A percentile compares a stretch with the other conserved stretches of the same genome.
Conservation (phyloP, 331 rosid genomes). For the Malus hybrid region DNA sequence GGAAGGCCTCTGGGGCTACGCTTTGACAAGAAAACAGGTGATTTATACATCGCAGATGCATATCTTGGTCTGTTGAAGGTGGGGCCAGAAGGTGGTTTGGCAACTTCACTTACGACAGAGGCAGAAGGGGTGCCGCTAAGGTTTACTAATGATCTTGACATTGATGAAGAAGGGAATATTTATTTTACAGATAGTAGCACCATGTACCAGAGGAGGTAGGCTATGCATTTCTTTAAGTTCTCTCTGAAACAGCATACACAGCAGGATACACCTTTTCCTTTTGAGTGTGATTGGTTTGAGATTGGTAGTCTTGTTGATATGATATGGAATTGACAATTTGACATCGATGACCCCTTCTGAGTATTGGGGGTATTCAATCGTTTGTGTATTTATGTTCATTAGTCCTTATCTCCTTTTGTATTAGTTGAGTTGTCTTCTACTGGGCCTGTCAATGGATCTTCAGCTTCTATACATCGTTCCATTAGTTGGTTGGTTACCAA, state of each 20-base stretch:
- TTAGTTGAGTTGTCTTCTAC: background rate
- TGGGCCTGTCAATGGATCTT: background rate
- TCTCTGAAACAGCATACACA: background rate
- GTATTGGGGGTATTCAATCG: background rate
- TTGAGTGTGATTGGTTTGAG: background rate
- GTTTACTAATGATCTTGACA: constrained; percentile 85
- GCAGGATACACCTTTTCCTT: background rate
- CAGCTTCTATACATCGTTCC: background rate
- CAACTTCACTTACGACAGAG: constrained; percentile 71
- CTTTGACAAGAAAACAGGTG: constrained; percentile 87
- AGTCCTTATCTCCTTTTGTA: background rate
- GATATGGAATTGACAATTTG: background rate
- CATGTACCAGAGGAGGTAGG: constrained; percentile 69
- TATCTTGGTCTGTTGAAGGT: constrained; percentile 82
- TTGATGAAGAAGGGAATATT: constrained; percentile 76
- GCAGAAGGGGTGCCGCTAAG: constrained; percentile 73
- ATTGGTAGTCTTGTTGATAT: background rate
- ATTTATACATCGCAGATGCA: constrained; percentile 89
- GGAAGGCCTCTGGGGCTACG: constrained; percentile 96
- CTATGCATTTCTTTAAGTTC: background rate
- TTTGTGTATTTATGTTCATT: background rate
- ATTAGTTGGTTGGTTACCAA: background rate
- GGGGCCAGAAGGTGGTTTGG: constrained; percentile 89
- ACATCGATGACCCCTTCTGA: background rate
- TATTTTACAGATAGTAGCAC: constrained; percentile 85